Evolutionary conservation across 768 basidiomycete species (phyloP).

Genomic region (Pisolithus marmoratus): DNA sequence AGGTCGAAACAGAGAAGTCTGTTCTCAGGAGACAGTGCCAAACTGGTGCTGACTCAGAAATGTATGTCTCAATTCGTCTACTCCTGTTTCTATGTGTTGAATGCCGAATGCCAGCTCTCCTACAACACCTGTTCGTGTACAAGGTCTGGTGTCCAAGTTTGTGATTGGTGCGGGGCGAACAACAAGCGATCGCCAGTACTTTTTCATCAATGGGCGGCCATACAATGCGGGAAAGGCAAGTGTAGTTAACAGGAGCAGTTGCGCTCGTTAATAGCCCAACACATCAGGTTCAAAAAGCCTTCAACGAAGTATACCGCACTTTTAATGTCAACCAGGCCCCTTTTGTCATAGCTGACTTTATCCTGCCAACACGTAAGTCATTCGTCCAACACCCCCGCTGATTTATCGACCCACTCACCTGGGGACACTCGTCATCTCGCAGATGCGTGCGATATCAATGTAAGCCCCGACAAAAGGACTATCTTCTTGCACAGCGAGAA

Average conservation of each 20-base stretch:
- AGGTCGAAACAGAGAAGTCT: slow-evolving; percentile 59
- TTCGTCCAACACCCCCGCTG: not conserved
- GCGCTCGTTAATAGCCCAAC: no score
- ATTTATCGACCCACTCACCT: not conserved
- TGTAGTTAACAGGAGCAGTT: not conserved
- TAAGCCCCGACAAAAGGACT: slow-evolving; percentile 95
- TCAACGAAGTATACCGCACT: slow-evolving; percentile 89
- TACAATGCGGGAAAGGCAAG: slow-evolving; percentile 70
- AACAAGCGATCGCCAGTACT: slow-evolving; percentile 83
- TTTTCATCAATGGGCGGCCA: slow-evolving; percentile 89
- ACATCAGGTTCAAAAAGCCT: slow-evolving; percentile 70
- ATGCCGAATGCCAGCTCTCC: slow-evolving; percentile 8
- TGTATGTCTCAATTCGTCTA: slow-evolving; percentile 12
- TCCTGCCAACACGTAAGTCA: slow-evolving; percentile 66
- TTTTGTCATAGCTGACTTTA: slow-evolving; percentile 78
- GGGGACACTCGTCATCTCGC: not conserved
- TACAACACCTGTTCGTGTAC: slow-evolving; percentile 47
- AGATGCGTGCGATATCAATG: slow-evolving; percentile 89
- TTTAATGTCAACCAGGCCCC: slow-evolving; percentile 76
- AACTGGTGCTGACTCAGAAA: slow-evolving; percentile 10
- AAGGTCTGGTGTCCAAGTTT: slow-evolving; percentile 84
- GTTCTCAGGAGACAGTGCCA: slow-evolving; percentile 13
- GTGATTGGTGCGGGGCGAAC: slow-evolving; percentile 66
- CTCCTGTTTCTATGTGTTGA: not conserved
- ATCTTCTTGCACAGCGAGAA: slow-evolving; percentile 86